Evolutionary conservation across 2,329 filamentous ascomycete species (phyloP), one percentile per base, ranked within the genome.

Genomic region (Fusarium nisikadoi): DNA sequence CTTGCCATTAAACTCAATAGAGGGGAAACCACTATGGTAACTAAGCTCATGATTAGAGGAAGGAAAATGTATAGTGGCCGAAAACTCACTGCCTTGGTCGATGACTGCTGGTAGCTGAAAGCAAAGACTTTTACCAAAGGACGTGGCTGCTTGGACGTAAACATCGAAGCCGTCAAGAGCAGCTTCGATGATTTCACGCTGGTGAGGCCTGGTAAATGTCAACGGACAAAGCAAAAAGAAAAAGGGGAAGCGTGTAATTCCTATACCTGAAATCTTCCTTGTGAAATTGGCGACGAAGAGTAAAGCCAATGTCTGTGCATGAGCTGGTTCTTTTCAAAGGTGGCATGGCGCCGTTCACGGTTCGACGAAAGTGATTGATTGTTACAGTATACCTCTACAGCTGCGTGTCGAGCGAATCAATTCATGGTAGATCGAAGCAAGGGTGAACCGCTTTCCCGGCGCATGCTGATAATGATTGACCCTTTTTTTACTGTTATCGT

Each of bases 81-180:
- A n/a, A 33, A n/a, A 88, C 91, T 78, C 84, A 94, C 93, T 94
- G 72, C 95, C 95, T 80, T 91, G 90, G 77, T 95, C 92, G 62
- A 97, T 91, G 36, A 98, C 91, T 29, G 95, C 95, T 13, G 95
- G 95, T 2, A 98, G 86, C 80, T 98, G 95, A 79, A 95, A 98
- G 83, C 95, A 98, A 58, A 98, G 82, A 78, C 94, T 97, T 82
- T 98, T 98, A 45, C 95, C 95, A 80, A 98, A 98, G 14, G 92
- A 94, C 6, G 93, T 95, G 60, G 93, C 93, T 50, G 95, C 95
- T 81, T 98, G 95, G 2, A 98, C 88, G 78, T 97, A 98, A 46
- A 98, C 92, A 91, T 98, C 95, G 70, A 95, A 87, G 20, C 94
- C 92, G 62, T 92, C 89, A 13, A 98, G 86, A 6, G 93, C 93